Percentiles rank a stretch among this genome's conserved stretches.
phyloP scores from a whole-genome alignment of 345 rosid species.

The Salix viminalis region DNA sequence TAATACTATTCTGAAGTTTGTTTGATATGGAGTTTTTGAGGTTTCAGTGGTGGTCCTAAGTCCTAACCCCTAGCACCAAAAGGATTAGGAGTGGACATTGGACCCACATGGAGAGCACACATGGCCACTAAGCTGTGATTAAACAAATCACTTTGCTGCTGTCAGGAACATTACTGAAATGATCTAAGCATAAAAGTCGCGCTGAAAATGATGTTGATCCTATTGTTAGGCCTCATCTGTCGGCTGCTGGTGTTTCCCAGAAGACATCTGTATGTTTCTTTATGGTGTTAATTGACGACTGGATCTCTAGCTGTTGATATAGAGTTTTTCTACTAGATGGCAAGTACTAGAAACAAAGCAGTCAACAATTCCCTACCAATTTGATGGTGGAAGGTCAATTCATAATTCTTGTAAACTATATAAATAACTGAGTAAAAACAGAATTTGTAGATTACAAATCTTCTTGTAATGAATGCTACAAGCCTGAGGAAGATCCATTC shows the following conservation, averaged over 20 bases:
- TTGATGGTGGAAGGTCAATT: background rate
- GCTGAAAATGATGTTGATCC: conserved; percentile 29
- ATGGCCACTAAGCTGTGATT: background rate
- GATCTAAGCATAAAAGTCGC: conserved; percentile 14
- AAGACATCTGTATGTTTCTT: background rate
- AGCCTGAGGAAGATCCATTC: background rate
- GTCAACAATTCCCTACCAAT: background rate
- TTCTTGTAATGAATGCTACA: background rate
- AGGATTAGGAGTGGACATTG: background rate
- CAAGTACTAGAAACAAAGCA: background rate
- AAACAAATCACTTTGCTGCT: conserved; percentile 1
- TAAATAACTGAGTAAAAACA: background rate
- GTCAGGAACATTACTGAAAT: conserved; percentile 12
- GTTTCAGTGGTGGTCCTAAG: background rate
- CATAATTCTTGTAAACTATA: too few relatives aligned
- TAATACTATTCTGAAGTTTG: background rate
- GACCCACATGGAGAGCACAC: background rate
- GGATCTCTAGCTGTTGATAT: background rate
- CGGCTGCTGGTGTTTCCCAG: background rate
- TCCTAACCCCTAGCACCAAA: background rate
- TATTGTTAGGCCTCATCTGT: conserved; percentile 5
- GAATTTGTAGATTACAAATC: background rate
- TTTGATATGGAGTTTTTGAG: background rate
- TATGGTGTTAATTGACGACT: background rate
- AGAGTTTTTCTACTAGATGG: background rate